Percentiles rank a stretch among this genome's conserved stretches.
Evolutionary conservation across 129 eudicot species (phyloP).

Genomic region (Ambrosia trifida): DNA sequence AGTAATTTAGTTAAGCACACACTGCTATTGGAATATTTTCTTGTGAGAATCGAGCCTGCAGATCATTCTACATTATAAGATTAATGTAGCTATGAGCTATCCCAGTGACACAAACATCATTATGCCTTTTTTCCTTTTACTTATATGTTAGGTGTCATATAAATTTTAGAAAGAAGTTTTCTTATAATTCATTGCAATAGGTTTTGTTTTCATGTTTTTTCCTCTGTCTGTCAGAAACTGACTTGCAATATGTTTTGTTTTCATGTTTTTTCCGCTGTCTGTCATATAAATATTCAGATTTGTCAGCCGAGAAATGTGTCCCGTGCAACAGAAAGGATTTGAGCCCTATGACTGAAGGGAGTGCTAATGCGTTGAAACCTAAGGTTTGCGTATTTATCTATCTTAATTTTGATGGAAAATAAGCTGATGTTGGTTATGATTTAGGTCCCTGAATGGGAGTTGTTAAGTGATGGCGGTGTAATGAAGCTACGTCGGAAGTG

Average conservation of each 20-base stretch:
- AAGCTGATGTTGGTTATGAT: conserved; percentile 5
- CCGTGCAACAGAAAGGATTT: conserved; percentile 75
- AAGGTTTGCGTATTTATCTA: conserved; percentile 37
- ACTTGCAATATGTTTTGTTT: neutral
- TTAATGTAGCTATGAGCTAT: too few species aligned
- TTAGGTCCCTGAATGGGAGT: conserved; percentile 87
- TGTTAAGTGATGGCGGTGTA: conserved; percentile 62
- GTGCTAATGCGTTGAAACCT: conserved; percentile 52
- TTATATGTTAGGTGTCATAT: conserved; percentile 3
- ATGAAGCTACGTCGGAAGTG: conserved; percentile 71
- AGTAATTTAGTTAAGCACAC: too few species aligned
- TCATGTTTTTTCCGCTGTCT: neutral
- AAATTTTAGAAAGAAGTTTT: conserved; percentile 8
- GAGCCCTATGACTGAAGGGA: conserved; percentile 74
- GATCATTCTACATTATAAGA: neutral
- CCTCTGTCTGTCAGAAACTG: neutral
- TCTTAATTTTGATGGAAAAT: neutral
- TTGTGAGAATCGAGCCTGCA: too few species aligned
- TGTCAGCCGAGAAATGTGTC: conserved; percentile 73
- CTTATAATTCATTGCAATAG: neutral
- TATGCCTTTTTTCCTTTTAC: neutral
- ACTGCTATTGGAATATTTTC: too few species aligned
- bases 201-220: neutral
- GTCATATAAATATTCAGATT: conserved; percentile 42
- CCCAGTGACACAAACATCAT: neutral